A percentile compares a stretch with the other conserved stretches of the same genome.
Conservation (phyloP, 2,329 filamentous ascomycete genomes). For the Hyphodiscus sp. region DNA sequence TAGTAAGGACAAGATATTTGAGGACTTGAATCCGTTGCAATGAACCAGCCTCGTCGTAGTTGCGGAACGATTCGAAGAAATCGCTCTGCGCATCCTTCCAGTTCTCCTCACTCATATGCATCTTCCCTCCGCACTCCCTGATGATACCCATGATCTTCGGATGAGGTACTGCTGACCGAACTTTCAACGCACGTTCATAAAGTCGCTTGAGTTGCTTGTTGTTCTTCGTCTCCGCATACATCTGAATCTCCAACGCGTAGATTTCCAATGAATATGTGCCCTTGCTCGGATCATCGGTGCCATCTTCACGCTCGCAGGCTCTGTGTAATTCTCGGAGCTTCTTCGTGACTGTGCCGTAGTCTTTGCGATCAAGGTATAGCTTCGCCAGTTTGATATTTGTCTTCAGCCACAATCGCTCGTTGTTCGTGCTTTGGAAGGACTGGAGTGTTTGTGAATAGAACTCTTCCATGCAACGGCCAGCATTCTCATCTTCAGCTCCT, state of each 20-base stretch:
- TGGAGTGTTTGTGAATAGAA: slow-evolving; percentile 92
- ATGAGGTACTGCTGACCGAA: slow-evolving; percentile 94
- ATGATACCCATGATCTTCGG: slow-evolving; percentile 99
- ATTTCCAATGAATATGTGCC: slow-evolving; percentile 94
- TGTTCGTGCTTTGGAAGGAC: slow-evolving; percentile 96
- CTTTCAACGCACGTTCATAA: slow-evolving; percentile 84
- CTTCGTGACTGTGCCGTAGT: slow-evolving; percentile 72
- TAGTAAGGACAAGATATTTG: slow-evolving; percentile 92
- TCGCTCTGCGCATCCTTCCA: slow-evolving; percentile 97
- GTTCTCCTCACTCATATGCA: slow-evolving; percentile 99
- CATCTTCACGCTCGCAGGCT: slow-evolving; percentile 81
- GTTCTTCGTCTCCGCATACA: slow-evolving; percentile 95
- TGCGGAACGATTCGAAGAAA: slow-evolving; percentile 98
- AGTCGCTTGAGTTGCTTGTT: slow-evolving; percentile 93
- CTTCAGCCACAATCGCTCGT: slow-evolving; percentile 94
- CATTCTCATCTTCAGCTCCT: slow-evolving; percentile 63
- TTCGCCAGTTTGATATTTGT: slow-evolving; percentile 96
- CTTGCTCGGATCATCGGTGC: slow-evolving; percentile 85
- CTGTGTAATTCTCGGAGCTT: slow-evolving; percentile 86
- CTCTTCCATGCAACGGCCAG: slow-evolving; percentile 79
- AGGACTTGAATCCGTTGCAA: slow-evolving; percentile 94
- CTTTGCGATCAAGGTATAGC: slow-evolving; percentile 83
- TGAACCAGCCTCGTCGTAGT: slow-evolving; percentile 96
- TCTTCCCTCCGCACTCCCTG: slow-evolving; percentile 96
- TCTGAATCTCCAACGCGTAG: slow-evolving; percentile 95